Conservation (phyloP, 2,329 filamentous ascomycete genomes). For the Colletotrichum cordylinicola region DNA sequence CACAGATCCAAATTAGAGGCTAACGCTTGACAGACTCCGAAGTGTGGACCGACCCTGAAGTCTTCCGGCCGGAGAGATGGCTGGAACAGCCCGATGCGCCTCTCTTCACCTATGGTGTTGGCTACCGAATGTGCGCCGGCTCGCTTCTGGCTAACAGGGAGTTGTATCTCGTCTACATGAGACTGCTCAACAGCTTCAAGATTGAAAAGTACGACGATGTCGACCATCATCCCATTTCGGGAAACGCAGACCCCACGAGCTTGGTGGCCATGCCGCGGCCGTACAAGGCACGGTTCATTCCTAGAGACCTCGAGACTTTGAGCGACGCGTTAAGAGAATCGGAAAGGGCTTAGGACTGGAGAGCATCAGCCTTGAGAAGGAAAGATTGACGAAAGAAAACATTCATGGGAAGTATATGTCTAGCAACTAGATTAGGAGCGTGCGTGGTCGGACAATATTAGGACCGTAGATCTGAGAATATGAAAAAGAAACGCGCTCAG, state of each 20-base stretch:
- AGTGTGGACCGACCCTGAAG: slow-evolving; percentile 63
- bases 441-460: neutral
- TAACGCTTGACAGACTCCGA: slow-evolving; percentile 43
- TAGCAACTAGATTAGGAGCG: neutral
- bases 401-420: neutral
- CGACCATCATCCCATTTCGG: slow-evolving; percentile 64
- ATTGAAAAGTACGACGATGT: slow-evolving; percentile 59
- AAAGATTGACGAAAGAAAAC: neutral
- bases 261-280: slow-evolving; percentile 65
- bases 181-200: slow-evolving; percentile 66
- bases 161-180: slow-evolving; percentile 68
- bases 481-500: neutral
- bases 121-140: slow-evolving; percentile 73
- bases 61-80: slow-evolving; percentile 58
- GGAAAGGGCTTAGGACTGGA: neutral
- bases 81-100: slow-evolving; percentile 67
- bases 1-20: neutral
- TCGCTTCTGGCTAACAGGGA: slow-evolving; percentile 68
- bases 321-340: neutral
- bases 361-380: too few species aligned
- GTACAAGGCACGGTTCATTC: slow-evolving; percentile 64
- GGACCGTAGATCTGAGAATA: neutral
- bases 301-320: slow-evolving; percentile 35
- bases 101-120: slow-evolving; percentile 69
- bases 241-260: slow-evolving; percentile 66